Percentiles rank a stretch among this genome's conserved stretches.
phyloP scores from a whole-genome alignment of 306 rosid species.

The Citrullus colocynthis region DNA sequence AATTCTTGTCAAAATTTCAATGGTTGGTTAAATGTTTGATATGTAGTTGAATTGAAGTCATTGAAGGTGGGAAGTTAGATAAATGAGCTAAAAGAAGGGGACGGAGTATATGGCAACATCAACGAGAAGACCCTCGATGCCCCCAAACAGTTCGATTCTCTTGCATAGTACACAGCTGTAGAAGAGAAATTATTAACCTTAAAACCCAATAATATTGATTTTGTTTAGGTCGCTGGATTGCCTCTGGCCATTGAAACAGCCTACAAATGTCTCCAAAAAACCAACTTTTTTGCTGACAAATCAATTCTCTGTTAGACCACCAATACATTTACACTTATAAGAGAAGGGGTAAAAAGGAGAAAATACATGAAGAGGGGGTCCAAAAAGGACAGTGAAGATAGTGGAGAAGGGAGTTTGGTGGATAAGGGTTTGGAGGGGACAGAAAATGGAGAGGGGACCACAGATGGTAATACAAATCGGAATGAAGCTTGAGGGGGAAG shows the following conservation, averaged over 20 bases:
- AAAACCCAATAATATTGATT: constrained; percentile 67
- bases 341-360: no score
- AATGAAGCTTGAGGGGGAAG: no score
- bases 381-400: no score
- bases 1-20: no score
- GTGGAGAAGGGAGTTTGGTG: no score
- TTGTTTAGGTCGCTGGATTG: constrained; percentile 67
- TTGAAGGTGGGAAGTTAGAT: constrained; percentile 63
- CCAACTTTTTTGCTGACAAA: constrained; percentile 75
- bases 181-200: constrained; percentile 69
- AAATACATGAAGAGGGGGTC: no score
- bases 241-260: constrained; percentile 95
- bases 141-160: constrained; percentile 74
- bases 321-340: no score
- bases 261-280: constrained; percentile 64
- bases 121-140: constrained; percentile 79
- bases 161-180: constrained; percentile 87
- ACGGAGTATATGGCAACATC: constrained; percentile 79
- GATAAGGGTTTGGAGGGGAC: no score
- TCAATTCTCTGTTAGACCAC: constrained; percentile 21
- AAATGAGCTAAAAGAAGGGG: constrained; percentile 66
- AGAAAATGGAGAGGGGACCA: no score
- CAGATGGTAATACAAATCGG: no score
- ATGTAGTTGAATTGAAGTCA: no score
- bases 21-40: no score